These are phyloP conservation scores for Lipomyces anomalus DNA, from an alignment of 805 yeast species.

Conservation along the genomic window DNA sequence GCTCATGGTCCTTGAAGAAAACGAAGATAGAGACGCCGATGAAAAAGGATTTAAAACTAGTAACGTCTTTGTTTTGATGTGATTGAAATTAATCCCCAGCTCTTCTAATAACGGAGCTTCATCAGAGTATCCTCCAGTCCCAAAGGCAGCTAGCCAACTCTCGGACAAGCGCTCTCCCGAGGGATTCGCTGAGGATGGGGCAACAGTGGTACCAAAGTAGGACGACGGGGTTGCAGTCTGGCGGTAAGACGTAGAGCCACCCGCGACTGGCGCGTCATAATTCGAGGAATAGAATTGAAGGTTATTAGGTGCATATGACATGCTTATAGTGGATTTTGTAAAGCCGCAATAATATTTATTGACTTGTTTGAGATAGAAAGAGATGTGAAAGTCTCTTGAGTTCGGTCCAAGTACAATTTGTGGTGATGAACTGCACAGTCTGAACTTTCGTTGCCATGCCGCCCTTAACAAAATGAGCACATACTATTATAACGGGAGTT, in stretches of 20 bases:
- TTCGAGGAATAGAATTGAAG: slow-evolving; percentile 32
- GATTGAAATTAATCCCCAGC: slow-evolving; percentile 84
- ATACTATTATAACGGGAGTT: too few species aligned
- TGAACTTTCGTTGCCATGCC: too few species aligned
- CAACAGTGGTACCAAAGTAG: slow-evolving; percentile 25
- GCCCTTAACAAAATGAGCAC: too few species aligned
- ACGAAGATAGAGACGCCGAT: not conserved
- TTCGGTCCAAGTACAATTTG: too few species aligned
- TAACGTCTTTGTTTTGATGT: slow-evolving; percentile 75
- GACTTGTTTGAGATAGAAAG: too few species aligned
- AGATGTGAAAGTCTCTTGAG: too few species aligned
- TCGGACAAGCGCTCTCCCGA: slow-evolving; percentile 46
- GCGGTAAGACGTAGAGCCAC: not conserved
- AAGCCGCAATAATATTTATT: too few species aligned
- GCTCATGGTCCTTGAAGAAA: not conserved
- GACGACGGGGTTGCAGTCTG: not conserved
- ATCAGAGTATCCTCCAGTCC: slow-evolving; percentile 89
- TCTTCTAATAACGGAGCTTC: slow-evolving; percentile 92
- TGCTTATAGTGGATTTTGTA: not conserved
- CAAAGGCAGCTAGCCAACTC: slow-evolving; percentile 86
- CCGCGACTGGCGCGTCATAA: slow-evolving; percentile 19
- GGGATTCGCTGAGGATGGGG: slow-evolving; percentile 33
- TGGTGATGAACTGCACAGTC: too few species aligned
- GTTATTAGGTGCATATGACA: slow-evolving; percentile 9
- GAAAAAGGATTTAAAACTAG: slow-evolving; percentile 79